Evolutionary conservation across 2,329 filamentous ascomycete genomes (phyloP).

Genomic region (Trichoderma arundinaceum): DNA sequence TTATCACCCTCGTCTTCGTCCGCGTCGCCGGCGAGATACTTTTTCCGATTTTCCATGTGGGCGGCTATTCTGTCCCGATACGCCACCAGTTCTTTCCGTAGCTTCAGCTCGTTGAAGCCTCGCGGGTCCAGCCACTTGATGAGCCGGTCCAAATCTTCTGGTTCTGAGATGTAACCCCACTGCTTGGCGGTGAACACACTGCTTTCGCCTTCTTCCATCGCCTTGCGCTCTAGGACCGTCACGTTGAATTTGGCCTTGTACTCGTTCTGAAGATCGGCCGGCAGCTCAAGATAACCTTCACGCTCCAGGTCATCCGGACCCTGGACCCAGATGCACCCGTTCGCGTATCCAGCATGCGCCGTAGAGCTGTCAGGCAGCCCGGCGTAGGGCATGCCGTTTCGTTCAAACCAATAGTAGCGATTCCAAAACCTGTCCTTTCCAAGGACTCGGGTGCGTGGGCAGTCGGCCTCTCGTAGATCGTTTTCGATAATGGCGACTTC

Average conservation of each 20-base stretch:
- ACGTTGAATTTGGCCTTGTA: conserved; percentile 80
- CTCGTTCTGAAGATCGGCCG: conserved; percentile 71
- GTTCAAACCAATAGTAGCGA: conserved; percentile 98
- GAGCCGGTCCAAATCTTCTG: conserved; percentile 76
- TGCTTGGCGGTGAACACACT: conserved; percentile 77
- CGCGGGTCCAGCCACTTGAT: conserved; percentile 88
- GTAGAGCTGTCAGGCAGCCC: conserved; percentile 90
- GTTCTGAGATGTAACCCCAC: conserved; percentile 91
- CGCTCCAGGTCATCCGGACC: conserved; percentile 89
- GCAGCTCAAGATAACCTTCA: conserved; percentile 82
- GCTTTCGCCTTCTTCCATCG: conserved; percentile 81
- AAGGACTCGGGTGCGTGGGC: conserved; percentile 84
- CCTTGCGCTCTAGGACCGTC: conserved; percentile 84
- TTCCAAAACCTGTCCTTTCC: conserved; percentile 98
- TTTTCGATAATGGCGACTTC: conserved; percentile 87
- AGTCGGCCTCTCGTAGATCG: conserved; percentile 91
- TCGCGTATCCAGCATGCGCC: conserved; percentile 84
- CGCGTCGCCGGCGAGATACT: conserved; percentile 61
- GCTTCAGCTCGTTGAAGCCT: conserved; percentile 82
- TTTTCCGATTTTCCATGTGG: conserved; percentile 80
- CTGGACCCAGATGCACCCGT: conserved; percentile 95
- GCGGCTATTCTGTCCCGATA: conserved; percentile 77
- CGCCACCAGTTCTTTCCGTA: conserved; percentile 81
- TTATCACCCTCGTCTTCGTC: conserved; percentile 50
- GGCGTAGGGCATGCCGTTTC: conserved; percentile 95